A percentile compares a stretch with the other conserved stretches of the same genome.
These are phyloP conservation scores for Phytophthora macrochlamydospora DNA, from an alignment of 352 stramenopile species.

Conservation along the genomic window DNA sequence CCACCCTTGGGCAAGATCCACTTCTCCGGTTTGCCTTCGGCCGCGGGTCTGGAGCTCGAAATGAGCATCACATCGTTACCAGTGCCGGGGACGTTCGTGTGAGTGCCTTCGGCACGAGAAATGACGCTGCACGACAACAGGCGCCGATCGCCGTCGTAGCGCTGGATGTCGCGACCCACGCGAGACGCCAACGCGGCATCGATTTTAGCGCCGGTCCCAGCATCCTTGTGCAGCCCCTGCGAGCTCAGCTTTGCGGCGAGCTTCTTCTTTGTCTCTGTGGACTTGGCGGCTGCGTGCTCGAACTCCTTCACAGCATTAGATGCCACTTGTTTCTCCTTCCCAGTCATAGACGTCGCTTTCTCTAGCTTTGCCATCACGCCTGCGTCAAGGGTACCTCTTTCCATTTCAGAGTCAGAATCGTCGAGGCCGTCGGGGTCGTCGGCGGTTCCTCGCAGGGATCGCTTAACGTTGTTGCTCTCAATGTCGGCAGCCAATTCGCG, in stretches of 20 bases:
- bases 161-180: not conserved
- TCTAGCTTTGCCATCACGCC: not conserved
- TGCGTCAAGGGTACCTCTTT: not conserved
- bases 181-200: not conserved
- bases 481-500: not conserved
- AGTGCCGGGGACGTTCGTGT: not conserved
- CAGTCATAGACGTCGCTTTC: not conserved
- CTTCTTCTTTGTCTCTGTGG: not conserved
- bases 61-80: not conserved
- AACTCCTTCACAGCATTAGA: not conserved
- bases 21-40: not conserved
- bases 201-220: not conserved
- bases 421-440: not conserved
- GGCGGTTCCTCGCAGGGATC: not conserved
- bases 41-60: not conserved
- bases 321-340: too few species aligned
- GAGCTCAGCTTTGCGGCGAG: not conserved
- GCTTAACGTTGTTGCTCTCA: not conserved
- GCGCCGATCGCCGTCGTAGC: not conserved
- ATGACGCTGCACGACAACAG: not conserved
- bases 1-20: slow-evolving; percentile 1
- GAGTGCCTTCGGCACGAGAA: not conserved
- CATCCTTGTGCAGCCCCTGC: not conserved
- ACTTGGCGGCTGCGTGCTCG: not conserved
- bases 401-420: not conserved